These are phyloP conservation scores for Neurospora pannonica DNA, from an alignment of 495 filamentous ascomycete genomes.

Conservation along the genomic window DNA sequence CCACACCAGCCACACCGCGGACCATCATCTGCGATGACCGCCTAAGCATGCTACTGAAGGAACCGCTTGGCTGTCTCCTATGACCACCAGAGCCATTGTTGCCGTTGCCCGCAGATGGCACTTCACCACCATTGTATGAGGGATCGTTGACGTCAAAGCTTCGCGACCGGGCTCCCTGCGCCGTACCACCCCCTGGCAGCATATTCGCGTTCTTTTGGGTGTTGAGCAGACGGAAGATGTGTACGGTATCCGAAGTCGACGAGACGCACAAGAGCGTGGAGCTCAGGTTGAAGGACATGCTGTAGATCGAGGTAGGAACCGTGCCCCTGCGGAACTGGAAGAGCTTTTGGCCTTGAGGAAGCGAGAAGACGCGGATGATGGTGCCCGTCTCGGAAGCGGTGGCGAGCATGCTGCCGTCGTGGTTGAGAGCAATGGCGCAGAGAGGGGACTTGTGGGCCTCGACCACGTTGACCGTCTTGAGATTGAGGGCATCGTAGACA, in stretches of 20 bases:
- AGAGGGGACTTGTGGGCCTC: conserved; percentile 93
- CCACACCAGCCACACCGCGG: conserved; percentile 76
- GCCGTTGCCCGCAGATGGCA: conserved; percentile 23
- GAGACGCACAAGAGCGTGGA: conserved; percentile 92
- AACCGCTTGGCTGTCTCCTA: conserved; percentile 45
- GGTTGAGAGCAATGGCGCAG: conserved; percentile 81
- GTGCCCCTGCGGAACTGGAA: conserved; percentile 93
- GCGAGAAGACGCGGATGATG: conserved; percentile 87
- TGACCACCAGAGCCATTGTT: conserved; percentile 16
- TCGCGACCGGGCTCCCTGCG: conserved; percentile 24
- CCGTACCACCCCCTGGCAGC: conserved; percentile 2
- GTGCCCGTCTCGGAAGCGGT: conserved; percentile 97
- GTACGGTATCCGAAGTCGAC: conserved; percentile 93
- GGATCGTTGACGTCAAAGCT: conserved; percentile 41
- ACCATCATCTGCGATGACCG: conserved; percentile 93
- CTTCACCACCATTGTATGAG: conserved; percentile 30
- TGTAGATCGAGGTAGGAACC: conserved; percentile 87
- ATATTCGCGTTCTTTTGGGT: conserved; percentile 6
- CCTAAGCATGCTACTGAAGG: conserved; percentile 82
- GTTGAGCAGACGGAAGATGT: conserved; percentile 70
- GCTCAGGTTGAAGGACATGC: conserved; percentile 98
- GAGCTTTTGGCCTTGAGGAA: conserved; percentile 81
- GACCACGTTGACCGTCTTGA: conserved; percentile 85
- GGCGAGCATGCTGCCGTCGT: conserved; percentile 83
- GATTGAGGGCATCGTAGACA: conserved; percentile 76